Percentiles rank a stretch among this genome's conserved stretches.
Conservation (phyloP, 192 early-diverging fungal genomes). For the Coemansia sp. region DNA sequence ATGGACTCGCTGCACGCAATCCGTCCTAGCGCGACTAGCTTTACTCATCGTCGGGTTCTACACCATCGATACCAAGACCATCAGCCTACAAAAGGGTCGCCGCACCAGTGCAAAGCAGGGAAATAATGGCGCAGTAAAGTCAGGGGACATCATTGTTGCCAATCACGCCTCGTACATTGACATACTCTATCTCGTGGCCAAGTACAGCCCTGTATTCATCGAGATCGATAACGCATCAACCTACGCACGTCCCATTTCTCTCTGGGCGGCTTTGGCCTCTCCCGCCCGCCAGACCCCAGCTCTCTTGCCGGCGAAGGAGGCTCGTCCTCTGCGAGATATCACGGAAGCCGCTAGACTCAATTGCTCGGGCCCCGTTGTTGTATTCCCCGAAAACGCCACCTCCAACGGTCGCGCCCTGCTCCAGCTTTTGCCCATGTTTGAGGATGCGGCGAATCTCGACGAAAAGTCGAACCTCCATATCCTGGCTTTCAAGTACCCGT, state of each 20-base stretch:
- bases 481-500: constrained; percentile 45
- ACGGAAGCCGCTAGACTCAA: constrained; percentile 30
- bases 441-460: constrained; percentile 58
- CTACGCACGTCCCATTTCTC: constrained; percentile 20
- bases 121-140: constrained; percentile 11
- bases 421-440: constrained; percentile 73
- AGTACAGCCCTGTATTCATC: constrained; percentile 59
- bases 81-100: constrained; percentile 66
- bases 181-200: constrained; percentile 66
- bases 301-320: constrained; percentile 30
- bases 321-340: constrained; percentile 23
- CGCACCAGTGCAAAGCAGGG: constrained; percentile 15
- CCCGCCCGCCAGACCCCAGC: constrained; percentile 32
- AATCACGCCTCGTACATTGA: constrained; percentile 87
- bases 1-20: constrained; percentile 24
- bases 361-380: constrained; percentile 30
- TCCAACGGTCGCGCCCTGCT: constrained; percentile 84
- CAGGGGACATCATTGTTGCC: constrained; percentile 75
- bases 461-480: constrained; percentile 58
- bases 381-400: constrained; percentile 65
- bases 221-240: constrained; percentile 45
- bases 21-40: constrained; percentile 55
- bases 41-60: constrained; percentile 75
- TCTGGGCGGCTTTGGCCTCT: constrained; percentile 34
- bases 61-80: constrained; percentile 61